phyloP scores from a whole-genome alignment of 208 protist species.

The Crithidia mellificae region DNA sequence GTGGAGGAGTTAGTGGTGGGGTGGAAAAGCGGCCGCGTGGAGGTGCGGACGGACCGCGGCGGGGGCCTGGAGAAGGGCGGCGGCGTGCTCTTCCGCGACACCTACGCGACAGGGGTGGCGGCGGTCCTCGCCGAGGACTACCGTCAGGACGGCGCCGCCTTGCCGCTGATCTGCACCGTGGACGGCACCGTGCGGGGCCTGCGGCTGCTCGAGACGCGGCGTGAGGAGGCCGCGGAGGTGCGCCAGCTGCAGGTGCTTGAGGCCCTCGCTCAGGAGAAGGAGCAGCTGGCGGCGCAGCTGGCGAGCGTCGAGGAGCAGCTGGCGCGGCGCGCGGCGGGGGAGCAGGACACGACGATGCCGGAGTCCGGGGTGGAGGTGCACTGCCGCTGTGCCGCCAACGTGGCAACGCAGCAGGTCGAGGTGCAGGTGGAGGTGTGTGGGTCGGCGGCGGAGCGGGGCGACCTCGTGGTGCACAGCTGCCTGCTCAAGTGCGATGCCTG shows the following conservation, averaged over 20 bases:
- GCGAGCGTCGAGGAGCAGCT: conserved; percentile 69
- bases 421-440: conserved; percentile 35
- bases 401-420: conserved; percentile 17
- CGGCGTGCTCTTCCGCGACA: conserved; percentile 83
- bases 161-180: conserved; percentile 84
- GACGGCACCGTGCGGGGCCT: conserved; percentile 90
- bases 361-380: conserved; percentile 53
- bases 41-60: conserved; percentile 72
- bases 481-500: conserved; percentile 64
- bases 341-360: conserved; percentile 67
- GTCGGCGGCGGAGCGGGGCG: conserved; percentile 23
- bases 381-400: conserved; percentile 24
- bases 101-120: conserved; percentile 63
- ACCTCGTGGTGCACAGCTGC: conserved; percentile 71
- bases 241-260: conserved; percentile 67
- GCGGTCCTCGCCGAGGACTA: conserved; percentile 91
- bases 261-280: conserved; percentile 64
- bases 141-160: conserved; percentile 73
- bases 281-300: conserved; percentile 80
- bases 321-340: conserved; percentile 30
- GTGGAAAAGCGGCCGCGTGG: conserved; percentile 84
- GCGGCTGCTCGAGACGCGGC: conserved; percentile 48
- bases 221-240: conserved; percentile 54
- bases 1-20: conserved; percentile 92
- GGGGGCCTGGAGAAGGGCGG: conserved; percentile 55